Base-by-base conservation (phyloP, 208 protist species). In the Trypanosoma melophagium region DNA sequence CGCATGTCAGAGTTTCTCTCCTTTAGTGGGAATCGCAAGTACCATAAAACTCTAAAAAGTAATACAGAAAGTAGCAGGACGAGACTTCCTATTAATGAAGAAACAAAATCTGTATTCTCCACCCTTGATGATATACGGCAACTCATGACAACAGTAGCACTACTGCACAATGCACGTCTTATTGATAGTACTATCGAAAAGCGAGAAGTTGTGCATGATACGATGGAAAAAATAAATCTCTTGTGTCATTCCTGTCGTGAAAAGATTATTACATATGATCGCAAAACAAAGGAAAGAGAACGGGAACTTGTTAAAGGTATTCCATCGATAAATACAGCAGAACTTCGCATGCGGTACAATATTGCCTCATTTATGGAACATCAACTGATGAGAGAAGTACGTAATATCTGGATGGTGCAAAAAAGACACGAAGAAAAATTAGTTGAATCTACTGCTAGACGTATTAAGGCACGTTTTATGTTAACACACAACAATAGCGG, bases 301-400 rank as follows among this genome's bases (percentile, higher is more conserved):
- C 31, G 13, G 19, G 45, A 35, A 54, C 13, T 12, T 1, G 12
- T 22, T 21, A 53, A 53, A 24, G 19, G 49, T 53, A 21, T 19
- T 53, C 7, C 7, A 19, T 3, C 25, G 7, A 12, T 64, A 13
- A 63, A 63, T 38, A 24, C 16, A 19, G 44, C 66, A 49, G 53
- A 61, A 38, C 19, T 65, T n/a, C 59, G 40, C 16, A 63, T 71
- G 66, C 45, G 66, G 13, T 35, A 44, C 7, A 71, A 71, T 49
- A 59, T 71, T 47, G 35, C 31, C 12, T 44, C 50, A 7, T 65
- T 53, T 22, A 57, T 63, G 57, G 66, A 65, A 25, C 8, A 16
- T 24, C 35, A 28, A n/a, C 44, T 71, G 21, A 49, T 65, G 51
- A 16, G 1, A 17, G 13, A 44, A 9, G 51, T 65, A 13, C 57